Base-by-base conservation (phyloP, 176 grass and related monocot genomes). In the Lolium perenne region DNA sequence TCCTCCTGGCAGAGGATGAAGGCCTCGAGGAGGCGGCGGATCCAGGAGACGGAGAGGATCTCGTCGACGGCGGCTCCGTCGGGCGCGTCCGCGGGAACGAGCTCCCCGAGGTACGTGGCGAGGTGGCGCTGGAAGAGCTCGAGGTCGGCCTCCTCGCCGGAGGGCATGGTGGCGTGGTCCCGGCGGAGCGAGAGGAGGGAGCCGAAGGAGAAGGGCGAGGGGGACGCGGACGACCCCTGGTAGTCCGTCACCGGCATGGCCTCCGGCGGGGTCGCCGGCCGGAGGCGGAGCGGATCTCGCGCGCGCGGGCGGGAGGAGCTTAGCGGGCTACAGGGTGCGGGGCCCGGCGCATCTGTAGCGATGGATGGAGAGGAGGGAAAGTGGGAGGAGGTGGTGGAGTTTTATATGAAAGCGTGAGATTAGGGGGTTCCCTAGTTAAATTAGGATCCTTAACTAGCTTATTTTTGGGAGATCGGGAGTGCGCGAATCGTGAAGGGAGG, bases 241-340 rank as follows among this genome's bases (percentile, higher is more conserved):
- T 90, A 91, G 35, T 97, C 95, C 71, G 91, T 93, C 17, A 88
- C 85, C 83, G 95, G 95, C 95, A 97, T 97, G 83, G 60, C 88
- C 77, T 74, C 87, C 59, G 17, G 68, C 79, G 61, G 67, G 71
- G 81, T 75, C 76, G 54, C 64, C 77, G 50, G 38, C 21, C 50
- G 74, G 49, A 18, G 72, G 47, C 46, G 47, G 5, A 32, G 50
- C 62, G 38, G 74, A 87, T 84, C 85, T 76, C n/a, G 77, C 15
- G 83, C n/a, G n/a, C 60, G 13, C 12, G 2, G 18, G 53, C 13
- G 38, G 55, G 47, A 45, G 61, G 25, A 48, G 47, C 45, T 53
- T 26, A 53, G 74, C 74, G 49, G 74, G 49, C 49, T 55, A 16
- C 23, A 14, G 73, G 73, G 15, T 18, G 73, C 73, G 25, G 48